Conservation (phyloP, 2,329 filamentous ascomycete species). For the Diplodia mutila region DNA sequence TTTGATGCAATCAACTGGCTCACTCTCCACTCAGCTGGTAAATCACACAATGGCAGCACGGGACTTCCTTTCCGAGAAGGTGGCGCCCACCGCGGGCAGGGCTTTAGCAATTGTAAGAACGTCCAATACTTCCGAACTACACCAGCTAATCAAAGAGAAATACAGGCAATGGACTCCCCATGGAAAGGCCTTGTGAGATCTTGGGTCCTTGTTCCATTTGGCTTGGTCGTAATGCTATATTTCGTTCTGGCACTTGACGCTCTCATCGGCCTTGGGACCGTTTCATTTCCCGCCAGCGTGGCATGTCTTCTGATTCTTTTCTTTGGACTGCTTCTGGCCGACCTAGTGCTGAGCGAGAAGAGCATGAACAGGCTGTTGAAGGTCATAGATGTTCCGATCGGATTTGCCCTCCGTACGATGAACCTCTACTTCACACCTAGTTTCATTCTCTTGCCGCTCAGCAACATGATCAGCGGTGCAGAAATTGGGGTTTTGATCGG, state of each 20-base stretch:
- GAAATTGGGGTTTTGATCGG: conserved; percentile 64
- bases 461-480: conserved; percentile 55
- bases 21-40: no score
- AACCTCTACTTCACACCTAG: conserved; percentile 63
- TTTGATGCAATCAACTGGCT: no score
- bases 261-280: conserved; percentile 50
- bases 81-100: no score
- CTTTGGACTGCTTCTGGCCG: conserved; percentile 52
- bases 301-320: conserved; percentile 62
- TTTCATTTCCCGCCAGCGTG: conserved; percentile 64
- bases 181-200: neutral
- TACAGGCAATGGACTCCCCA: neutral
- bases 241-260: conserved; percentile 48
- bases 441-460: conserved; percentile 63
- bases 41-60: no score
- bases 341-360: conserved; percentile 53
- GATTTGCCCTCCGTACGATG: conserved; percentile 63
- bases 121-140: no score
- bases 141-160: neutral
- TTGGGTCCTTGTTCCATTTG: conserved; percentile 58
- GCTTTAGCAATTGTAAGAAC: no score
- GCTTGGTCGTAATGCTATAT: conserved; percentile 44
- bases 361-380: conserved; percentile 54
- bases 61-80: no score
- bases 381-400: conserved; percentile 60